These are phyloP conservation scores for Forsythia suspensa DNA, from an alignment of 257 asterid species.

Conservation along the genomic window DNA sequence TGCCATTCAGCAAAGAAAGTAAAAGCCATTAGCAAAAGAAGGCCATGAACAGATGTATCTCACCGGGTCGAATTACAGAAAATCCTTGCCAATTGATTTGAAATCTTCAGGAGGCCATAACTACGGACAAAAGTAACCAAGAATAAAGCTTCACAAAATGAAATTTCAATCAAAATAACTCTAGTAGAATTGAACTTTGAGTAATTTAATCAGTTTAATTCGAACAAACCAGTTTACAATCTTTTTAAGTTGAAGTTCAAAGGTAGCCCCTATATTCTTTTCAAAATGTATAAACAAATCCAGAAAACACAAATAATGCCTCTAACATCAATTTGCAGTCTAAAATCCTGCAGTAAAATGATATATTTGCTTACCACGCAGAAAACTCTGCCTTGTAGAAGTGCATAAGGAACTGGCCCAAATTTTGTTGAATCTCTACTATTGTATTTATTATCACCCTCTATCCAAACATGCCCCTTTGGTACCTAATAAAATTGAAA, in stretches of 20 bases:
- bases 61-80: constrained; percentile 20
- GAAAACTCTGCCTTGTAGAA: constrained; percentile 54
- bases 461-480: constrained; percentile 82
- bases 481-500: constrained; percentile 56
- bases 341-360: not conserved
- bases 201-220: not conserved
- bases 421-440: constrained; percentile 67
- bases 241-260: not conserved
- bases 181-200: not conserved
- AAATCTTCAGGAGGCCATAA: constrained; percentile 62
- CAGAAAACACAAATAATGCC: not conserved
- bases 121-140: constrained; percentile 25
- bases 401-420: constrained; percentile 82
- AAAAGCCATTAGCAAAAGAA: not conserved
- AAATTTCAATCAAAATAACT: not conserved
- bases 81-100: constrained; percentile 37
- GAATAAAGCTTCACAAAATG: not conserved
- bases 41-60: constrained; percentile 24
- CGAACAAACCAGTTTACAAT: not conserved
- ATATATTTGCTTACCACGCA: constrained; percentile 44
- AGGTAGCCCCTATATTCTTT: not conserved
- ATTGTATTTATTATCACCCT: constrained; percentile 57
- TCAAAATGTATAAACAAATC: not conserved
- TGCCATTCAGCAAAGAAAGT: not conserved
- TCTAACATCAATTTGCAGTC: not conserved